Conservation (phyloP, 192 early-diverging fungal genomes). For the Coemansia sp. region DNA sequence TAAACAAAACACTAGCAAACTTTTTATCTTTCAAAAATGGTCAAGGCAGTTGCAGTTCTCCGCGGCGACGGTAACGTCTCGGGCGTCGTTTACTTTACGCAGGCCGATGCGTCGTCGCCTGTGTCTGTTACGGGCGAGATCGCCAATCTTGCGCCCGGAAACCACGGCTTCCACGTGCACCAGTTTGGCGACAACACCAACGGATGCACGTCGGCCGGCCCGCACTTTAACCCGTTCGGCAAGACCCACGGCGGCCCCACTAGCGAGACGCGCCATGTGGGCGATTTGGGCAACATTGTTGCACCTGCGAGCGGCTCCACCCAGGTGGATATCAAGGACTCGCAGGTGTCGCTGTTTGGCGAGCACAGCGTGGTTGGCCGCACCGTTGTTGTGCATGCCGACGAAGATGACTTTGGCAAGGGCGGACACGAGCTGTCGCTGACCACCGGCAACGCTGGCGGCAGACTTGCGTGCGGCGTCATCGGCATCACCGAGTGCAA, state of each 20-base stretch:
- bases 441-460: constrained; percentile 87
- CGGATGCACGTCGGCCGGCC: constrained; percentile 82
- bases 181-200: constrained; percentile 70
- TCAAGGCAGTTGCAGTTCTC: constrained; percentile 81
- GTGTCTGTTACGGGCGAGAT: constrained; percentile 60
- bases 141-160: constrained; percentile 64
- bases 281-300: constrained; percentile 86
- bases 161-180: constrained; percentile 91
- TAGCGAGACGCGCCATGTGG: constrained; percentile 72
- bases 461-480: constrained; percentile 85
- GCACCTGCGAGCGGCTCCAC: constrained; percentile 61
- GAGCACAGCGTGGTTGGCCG: constrained; percentile 74
- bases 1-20: background rate
- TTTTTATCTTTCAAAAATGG: constrained; percentile 59
- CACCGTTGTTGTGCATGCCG: constrained; percentile 82
- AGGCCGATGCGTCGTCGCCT: constrained; percentile 61
- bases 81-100: constrained; percentile 71
- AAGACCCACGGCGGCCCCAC: constrained; percentile 77
- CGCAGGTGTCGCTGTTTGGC: constrained; percentile 73
- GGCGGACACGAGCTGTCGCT: constrained; percentile 70
- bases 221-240: constrained; percentile 82
- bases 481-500: constrained; percentile 65
- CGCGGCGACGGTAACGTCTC: constrained; percentile 65
- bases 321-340: constrained; percentile 57
- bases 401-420: constrained; percentile 82